Base-by-base conservation (phyloP, 768 basidiomycete genomes). In the Agrocybe chaxingu region DNA sequence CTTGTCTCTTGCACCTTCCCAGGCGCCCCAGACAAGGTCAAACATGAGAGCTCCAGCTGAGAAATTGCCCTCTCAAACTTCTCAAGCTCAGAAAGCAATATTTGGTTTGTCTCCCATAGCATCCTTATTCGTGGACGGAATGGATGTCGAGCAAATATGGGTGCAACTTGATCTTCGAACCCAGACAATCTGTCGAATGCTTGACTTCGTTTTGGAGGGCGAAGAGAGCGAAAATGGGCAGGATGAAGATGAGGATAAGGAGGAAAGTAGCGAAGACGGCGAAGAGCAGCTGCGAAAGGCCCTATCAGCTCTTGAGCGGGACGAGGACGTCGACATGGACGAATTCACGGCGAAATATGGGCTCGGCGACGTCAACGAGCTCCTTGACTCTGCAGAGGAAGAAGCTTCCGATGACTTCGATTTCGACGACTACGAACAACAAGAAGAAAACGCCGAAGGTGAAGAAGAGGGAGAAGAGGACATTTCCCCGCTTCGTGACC, bases 111-210 rank as follows among this genome's bases (percentile, higher is more conserved):
- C 96, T 0, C 94, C 94, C 5, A 66, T 98, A 2, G 72, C 81
- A 6, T 80, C 79, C 33, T 78, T 99, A 13, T 89, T 84, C 52
- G 73, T 85, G 9, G 82, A 92, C 16, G 85, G 79, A 12, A 85
- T 97, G 81, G 87, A 84, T 57, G 77, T 81, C 18, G 89, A 91
- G 50, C 94, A 96, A 65, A 73, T 98, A 24, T 99, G 96, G 96
- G 86, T 85, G 36, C 96, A 99, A 70, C 66, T 98, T 48, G 96
- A 98, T 62, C 72, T 99, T 47, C 75, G 91, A 39, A 74, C 85
- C 11, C 78, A 82, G 53, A 78, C 77, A 40, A 71, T 98, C 18
- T 88, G 86, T 53, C 77, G 79, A 37, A 78, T 87, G 44, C 69
- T 96, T 37, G 79, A 88, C 42, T 73, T 74, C 49, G 77, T 83